Percentiles rank a stretch among this genome's conserved stretches.
Conservation (phyloP, 805 yeast genomes). For the Yamadazyma nakazawae region DNA sequence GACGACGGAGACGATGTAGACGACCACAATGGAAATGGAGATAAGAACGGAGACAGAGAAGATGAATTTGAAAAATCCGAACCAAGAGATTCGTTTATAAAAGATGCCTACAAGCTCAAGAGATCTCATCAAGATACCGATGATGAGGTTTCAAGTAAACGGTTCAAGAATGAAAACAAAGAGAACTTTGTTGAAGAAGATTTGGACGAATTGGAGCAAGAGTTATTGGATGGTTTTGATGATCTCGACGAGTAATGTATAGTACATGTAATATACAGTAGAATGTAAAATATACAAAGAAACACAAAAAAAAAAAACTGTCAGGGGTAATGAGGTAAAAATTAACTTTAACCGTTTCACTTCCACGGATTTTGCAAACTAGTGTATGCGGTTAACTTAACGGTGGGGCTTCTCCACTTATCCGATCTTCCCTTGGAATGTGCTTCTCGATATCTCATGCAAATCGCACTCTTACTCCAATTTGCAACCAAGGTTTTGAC, state of each 20-base stretch:
- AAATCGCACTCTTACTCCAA: background rate
- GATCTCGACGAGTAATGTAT: conserved; percentile 9
- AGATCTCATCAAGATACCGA: background rate
- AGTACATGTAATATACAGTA: conserved; percentile 5
- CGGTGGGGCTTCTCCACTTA: too few relatives aligned
- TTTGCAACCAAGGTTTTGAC: background rate
- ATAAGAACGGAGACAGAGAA: conserved; percentile 19
- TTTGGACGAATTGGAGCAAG: conserved; percentile 48
- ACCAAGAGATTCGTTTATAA: background rate
- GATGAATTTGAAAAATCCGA: conserved; percentile 20
- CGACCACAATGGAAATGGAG: conserved; percentile 14
- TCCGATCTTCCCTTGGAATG: too few relatives aligned
- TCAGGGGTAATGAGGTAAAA: too few relatives aligned
- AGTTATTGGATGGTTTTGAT: conserved; percentile 49
- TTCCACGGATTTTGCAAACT: too few relatives aligned
- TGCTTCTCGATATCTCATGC: too few relatives aligned
- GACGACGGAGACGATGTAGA: conserved; percentile 24
- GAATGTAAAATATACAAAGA: background rate
- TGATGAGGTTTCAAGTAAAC: background rate
- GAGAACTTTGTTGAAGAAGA: conserved; percentile 15
- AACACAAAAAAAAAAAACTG: background rate
- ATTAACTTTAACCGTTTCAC: too few relatives aligned
- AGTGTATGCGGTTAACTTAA: too few relatives aligned
- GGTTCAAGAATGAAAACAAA: background rate
- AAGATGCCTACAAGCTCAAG: conserved; percentile 5